Evolutionary conservation across 768 basidiomycete species (phyloP), one percentile per base, ranked within the genome.

Genomic region (Russula ochroleuca): DNA sequence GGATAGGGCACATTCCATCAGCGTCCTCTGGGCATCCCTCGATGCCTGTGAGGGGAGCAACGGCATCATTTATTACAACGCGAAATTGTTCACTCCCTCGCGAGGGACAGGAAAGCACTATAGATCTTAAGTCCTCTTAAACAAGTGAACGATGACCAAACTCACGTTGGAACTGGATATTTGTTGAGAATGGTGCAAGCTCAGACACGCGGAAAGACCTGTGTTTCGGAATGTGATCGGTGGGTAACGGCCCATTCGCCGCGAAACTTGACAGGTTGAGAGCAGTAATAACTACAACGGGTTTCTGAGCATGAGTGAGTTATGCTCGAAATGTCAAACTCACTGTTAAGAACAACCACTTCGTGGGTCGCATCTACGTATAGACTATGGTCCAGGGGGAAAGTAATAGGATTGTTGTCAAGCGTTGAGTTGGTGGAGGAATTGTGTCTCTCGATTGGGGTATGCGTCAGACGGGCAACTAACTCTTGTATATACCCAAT

Each of bases 291-390:
- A 92, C 90, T 89, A 61, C 64, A 61, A 53, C 6, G 10, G 28
- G 28, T 13, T 37, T 23, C 13, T 60, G 15, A 60, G 35, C 25
- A 13, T 64, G 41, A 69, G 60, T 41, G 59, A 59, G 5, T 59
- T 48, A 23, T 31, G 47, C 14, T 25, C 41, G 54, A 58, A 11
- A 51, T 50, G 59, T 2, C 57, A 5, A 43, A 75, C 82, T 21
- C 65, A 90, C 90, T 83, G 69, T 93, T 88, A n/a, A 93, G 75
- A 0, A 94, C 85, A 43, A 94, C 89, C n/a, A 92, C 90, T 69
- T 96, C 94, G 62, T 95, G 94, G 2, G 89, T 91, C 7, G 91
- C 91, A 71, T 96, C 94, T 8, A 93, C 92, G 63, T 94, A 95
- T 38, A 95, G 72, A 59, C 78, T 81, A 59, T 91, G 83, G 28